Conservation (phyloP, 164 flowering plant species). For the grape (Vitis vinifera) region ASM3070453v1 NC_081808.1:20037501-20038000, state of each 20-base stretch:
- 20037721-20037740: slow-evolving; percentile 28
- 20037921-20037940: slow-evolving; percentile 88
- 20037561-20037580: slow-evolving; percentile 41
- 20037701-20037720: slow-evolving; percentile 21
- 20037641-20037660: slow-evolving; percentile 5
- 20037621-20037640: background rate
- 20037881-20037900: slow-evolving; percentile 18
- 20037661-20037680: slow-evolving; percentile 22
- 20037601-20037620: background rate
- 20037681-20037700: slow-evolving; percentile 11
- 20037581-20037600: slow-evolving; percentile 24
- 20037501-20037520: slow-evolving; percentile 33
- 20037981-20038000: slow-evolving; percentile 3
- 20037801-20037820: slow-evolving; percentile 1
- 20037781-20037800: slow-evolving; percentile 2
- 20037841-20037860: slow-evolving; percentile 8
- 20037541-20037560: slow-evolving; percentile 38
- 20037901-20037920: slow-evolving; percentile 70
- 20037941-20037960: slow-evolving; percentile 83
- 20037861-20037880: slow-evolving; percentile 20
- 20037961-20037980: slow-evolving; percentile 91
- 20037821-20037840: background rate
- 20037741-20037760: slow-evolving; percentile 13
- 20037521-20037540: slow-evolving; percentile 42
- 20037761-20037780: background rate